Conservation (phyloP, 495 filamentous ascomycete species). For the Tuber brumale region DNA sequence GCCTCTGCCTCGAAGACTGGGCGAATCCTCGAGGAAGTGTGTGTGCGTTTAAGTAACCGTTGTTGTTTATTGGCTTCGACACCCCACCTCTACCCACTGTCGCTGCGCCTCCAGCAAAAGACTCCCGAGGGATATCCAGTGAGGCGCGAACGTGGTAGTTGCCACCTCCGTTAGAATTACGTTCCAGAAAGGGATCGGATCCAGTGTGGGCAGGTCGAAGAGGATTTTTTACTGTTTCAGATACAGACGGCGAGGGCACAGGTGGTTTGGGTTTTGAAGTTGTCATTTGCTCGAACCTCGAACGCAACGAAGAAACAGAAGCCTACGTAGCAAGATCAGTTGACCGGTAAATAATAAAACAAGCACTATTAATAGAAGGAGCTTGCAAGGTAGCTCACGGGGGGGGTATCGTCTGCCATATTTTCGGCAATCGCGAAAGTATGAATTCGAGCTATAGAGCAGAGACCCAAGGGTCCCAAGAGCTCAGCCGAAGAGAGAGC, state of each 20-base stretch:
- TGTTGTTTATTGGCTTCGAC: constrained; percentile 19
- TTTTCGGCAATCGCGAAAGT: constrained; percentile 24
- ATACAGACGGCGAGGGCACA: constrained; percentile 2
- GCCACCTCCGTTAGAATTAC: constrained; percentile 6
- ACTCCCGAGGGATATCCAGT: constrained; percentile 50
- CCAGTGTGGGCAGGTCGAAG: constrained; percentile 49
- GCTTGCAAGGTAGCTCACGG: constrained; percentile 19
- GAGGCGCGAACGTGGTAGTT: constrained; percentile 47
- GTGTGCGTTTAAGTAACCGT: constrained; percentile 33
- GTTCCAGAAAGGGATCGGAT: constrained; percentile 32
- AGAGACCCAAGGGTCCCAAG: not conserved
- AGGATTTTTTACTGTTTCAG: constrained; percentile 26
- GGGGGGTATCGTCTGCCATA: constrained; percentile 30
- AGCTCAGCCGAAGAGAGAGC: not conserved
- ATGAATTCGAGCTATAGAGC: not conserved
- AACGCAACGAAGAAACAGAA: constrained; percentile 81
- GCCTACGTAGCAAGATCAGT: constrained; percentile 26
- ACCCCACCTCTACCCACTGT: constrained; percentile 22
- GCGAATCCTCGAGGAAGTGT: constrained; percentile 28
- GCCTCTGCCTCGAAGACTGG: constrained; percentile 28
- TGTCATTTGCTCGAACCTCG: constrained; percentile 84
- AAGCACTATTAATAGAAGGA: constrained; percentile 1
- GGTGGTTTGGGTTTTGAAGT: constrained; percentile 43
- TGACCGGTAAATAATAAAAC: constrained; percentile 20
- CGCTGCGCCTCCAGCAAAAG: constrained; percentile 38